Base-by-base conservation (phyloP, 2,329 filamentous ascomycete genomes). In the Colletotrichum plurivorum region DNA sequence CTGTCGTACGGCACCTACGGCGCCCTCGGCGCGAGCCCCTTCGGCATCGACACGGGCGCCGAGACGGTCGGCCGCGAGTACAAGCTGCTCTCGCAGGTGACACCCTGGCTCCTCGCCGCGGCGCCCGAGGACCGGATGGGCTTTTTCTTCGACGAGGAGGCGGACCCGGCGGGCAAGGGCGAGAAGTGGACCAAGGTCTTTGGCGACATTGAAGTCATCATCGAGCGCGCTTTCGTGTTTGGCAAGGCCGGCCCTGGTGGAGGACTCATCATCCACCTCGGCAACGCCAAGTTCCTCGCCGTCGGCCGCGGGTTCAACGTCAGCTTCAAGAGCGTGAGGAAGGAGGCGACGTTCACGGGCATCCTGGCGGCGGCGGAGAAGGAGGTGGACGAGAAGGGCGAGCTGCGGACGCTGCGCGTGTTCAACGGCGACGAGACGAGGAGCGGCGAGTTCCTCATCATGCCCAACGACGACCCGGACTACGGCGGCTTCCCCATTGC, bases 401-500 rank as follows among this genome's bases (percentile, higher is more conserved):
- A 76, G 18, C 64, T 83, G n/a, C 52, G 56, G 55, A 82, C 79
- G 10, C 52, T 77, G 46, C 71, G 80, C 12, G 71, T 77, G 0
- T 45, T 83, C 4, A 82, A 83, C 43, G 81, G 81, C 9, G 81
- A 83, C 62, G 81, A 83, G 74, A 83, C 81, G 1, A 74, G 81
- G 49, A 78, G 78, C 71, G 86, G 86, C 1, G 76, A 77, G 54
- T 84, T 81, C 55, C 73, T 81, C 18, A 85, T 88, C 71, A 89
- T 89, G 87, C 87, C 85, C 1, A 86, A 83, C 66, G 84, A 87
- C 41, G 80, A 87, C 41, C 85, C 86, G 0, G 86, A 88, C 69
- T 88, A 88, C 73, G 87, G 86, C 1, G 84, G 84, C 0, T 88
- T 88, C 66, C 85, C 85, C 0, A 88, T 88, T 39, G 82, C 82